Evolutionary conservation across 768 basidiomycete genomes (phyloP).

Genomic region (Cantharellus anzutake): DNA sequence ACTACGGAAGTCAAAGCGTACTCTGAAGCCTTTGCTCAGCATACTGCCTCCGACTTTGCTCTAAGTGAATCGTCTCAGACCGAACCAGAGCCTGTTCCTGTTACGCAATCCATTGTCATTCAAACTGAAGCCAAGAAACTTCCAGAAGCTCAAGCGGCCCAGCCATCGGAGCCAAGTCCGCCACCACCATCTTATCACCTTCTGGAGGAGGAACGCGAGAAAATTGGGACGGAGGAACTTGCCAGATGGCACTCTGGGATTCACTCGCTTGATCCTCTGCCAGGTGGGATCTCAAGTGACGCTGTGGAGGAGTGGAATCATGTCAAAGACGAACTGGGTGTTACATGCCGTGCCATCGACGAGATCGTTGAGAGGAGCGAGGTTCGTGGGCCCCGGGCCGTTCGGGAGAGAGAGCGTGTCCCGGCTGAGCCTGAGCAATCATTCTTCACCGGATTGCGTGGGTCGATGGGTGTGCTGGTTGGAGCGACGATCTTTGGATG

Average conservation of each 20-base stretch:
- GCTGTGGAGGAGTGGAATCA: slow-evolving; percentile 59
- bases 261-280: not conserved
- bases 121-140: no score
- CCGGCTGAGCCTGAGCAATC: not conserved
- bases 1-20: slow-evolving; percentile 34
- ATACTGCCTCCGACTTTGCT: slow-evolving; percentile 37
- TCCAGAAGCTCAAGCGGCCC: no score
- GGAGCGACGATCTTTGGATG: not conserved
- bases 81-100: slow-evolving; percentile 21
- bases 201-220: slow-evolving; percentile 20
- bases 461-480: not conserved
- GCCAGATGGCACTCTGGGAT: slow-evolving; percentile 52
- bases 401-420: not conserved
- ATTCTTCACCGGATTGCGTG: not conserved
- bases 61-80: slow-evolving; percentile 36
- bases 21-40: slow-evolving; percentile 52
- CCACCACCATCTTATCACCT: slow-evolving; percentile 55
- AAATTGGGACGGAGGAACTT: slow-evolving; percentile 35
- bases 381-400: slow-evolving; percentile 1
- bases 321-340: slow-evolving; percentile 59
- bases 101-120: no score
- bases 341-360: slow-evolving; percentile 61
- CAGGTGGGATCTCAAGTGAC: slow-evolving; percentile 44
- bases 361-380: slow-evolving; percentile 27
- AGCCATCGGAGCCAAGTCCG: no score